Evolutionary conservation across 1,139 yeast genomes (phyloP), one percentile per base, ranked within the genome.

Genomic region (Williopsis jadinii): DNA sequence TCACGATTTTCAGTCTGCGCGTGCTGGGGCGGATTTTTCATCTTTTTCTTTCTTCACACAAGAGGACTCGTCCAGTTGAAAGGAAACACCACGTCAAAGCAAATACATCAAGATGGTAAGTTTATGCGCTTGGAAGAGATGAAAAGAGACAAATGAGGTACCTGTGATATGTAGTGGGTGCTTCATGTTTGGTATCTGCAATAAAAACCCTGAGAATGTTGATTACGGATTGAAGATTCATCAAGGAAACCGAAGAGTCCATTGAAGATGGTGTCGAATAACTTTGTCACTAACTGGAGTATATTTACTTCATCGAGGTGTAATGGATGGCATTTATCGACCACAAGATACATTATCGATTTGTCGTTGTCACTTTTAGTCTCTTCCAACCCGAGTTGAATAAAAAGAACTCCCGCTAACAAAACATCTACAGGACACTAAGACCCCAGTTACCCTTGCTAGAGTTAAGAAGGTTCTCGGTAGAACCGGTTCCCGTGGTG

Each of bases 401-500:
- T 19, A 6, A 19, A 19, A 19, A 19, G 24, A 19, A 19, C 24
- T 6, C 24, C 4, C 8, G 27, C 36, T 34, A 34, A 34, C 36
- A 34, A 9, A 6, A 11, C 11, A 13, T 34, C 10, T 9, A 36
- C 30, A 36, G 52, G 92, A 83, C 73, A 73, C 87, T 68, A 84
- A 84, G 75, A 82, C 92, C 73, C 97, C 95, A 73, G 97, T 90
- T 67, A 92, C 95, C 77, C 86, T 92, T 76, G 98, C 97, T 71
- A 90, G 88, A 80, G 97, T 92, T 70, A 88, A 86, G 78, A 92
- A 92, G 81, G 97, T 92, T 74, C 83, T 92, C 74, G 97, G 97
- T 72, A 88, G 97, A 79, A 90, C 97, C 82, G 97, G 97, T 71
- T 90, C 97, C 70, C 90, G 97, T 80, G 98, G 98, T 84, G 97